Evolutionary conservation across 108 stramenopile species (phyloP), one percentile per base, ranked within the genome.

Genomic region (Cylindrotheca fusiformis): DNA sequence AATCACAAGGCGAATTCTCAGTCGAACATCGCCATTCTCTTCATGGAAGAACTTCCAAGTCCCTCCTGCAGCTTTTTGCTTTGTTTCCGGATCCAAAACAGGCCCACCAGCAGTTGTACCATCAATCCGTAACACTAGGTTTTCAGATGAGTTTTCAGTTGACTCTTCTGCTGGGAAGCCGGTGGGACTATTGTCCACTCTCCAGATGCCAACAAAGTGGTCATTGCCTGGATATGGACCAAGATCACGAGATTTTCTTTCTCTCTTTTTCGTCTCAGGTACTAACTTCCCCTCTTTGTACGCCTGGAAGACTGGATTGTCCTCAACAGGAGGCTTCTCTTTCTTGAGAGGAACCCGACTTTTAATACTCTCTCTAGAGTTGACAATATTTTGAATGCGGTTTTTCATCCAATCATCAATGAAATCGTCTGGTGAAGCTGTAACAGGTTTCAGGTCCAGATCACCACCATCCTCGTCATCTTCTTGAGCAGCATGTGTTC

Each of bases 91-190:
- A 57, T 93, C 84, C 3, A 93, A 59, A 6, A 87, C 75, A 2
- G 88, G 91, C 0, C 91, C 91, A 12, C 88, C 91, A 33, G 83
- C 76, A 27, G 76, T 81, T 32, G 74, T 77, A 44, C 88, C 91
- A 58, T 93, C 91, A 5, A 93, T 82, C 33, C 91, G 85, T 22
- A 84, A 48, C 32, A 84, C 54, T 18, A 93, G 67, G 63, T 89
- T 93, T 31, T 88, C 84, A 27, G 65, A 72, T 27, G 51, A 55
- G 3, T 60, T 60, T 8, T 71, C 58, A 30, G 26, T 65, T 0
- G 51, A 29, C 22, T 57, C 66, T 41, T 76, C 71, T 28, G 31
- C 67, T 4, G 61, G 58, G 20, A 61, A 62, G 32, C 84, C 87
- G 19, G 80, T 74, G 2, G 91, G 91, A 52, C 82, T 85, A 8